phyloP scores from a whole-genome alignment of 495 filamentous ascomycete genomes.

The Hypoxylon cercidicola region DNA sequence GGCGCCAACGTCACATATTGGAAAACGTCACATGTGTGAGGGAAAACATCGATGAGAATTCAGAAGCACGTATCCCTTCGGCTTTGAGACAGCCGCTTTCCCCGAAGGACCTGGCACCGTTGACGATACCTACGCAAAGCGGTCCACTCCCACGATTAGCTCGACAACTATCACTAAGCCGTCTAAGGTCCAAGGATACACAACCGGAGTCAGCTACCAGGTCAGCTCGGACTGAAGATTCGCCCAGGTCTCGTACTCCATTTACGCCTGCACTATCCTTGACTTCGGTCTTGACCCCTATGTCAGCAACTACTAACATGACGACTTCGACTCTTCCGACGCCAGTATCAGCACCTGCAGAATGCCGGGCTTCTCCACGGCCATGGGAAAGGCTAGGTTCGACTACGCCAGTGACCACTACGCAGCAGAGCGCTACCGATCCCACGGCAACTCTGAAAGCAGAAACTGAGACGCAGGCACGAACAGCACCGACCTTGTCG shows the following conservation, averaged over 20 bases:
- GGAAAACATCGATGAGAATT: constrained; percentile 42
- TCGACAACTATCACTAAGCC: constrained; percentile 50
- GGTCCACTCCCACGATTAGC: constrained; percentile 49
- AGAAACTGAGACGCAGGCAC: constrained; percentile 47
- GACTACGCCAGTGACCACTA: constrained; percentile 34
- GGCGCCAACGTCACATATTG: constrained; percentile 57
- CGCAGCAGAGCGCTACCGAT: constrained; percentile 41
- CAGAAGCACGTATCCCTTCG: constrained; percentile 39
- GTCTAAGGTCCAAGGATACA: constrained; percentile 53
- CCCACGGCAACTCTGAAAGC: constrained; percentile 44
- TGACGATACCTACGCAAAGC: constrained; percentile 60
- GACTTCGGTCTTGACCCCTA: constrained; percentile 52
- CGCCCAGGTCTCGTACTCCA: constrained; percentile 56
- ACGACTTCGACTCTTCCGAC: constrained; percentile 56
- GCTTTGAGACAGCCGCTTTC: constrained; percentile 55
- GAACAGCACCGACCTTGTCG: constrained; percentile 35
- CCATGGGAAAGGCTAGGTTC: constrained; percentile 55
- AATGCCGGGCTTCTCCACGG: constrained; percentile 53
- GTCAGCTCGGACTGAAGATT: constrained; percentile 54
- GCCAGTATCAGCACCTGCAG: constrained; percentile 57
- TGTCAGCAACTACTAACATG: constrained; percentile 48
- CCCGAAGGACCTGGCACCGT: constrained; percentile 60
- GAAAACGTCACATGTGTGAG: constrained; percentile 50
- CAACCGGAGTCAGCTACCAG: constrained; percentile 48
- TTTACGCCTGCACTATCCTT: constrained; percentile 56